A percentile compares a stretch with the other conserved stretches of the same genome.
These are phyloP conservation scores for Termitomyces sp. DNA, from an alignment of 768 basidiomycete species.

Conservation along the genomic window DNA sequence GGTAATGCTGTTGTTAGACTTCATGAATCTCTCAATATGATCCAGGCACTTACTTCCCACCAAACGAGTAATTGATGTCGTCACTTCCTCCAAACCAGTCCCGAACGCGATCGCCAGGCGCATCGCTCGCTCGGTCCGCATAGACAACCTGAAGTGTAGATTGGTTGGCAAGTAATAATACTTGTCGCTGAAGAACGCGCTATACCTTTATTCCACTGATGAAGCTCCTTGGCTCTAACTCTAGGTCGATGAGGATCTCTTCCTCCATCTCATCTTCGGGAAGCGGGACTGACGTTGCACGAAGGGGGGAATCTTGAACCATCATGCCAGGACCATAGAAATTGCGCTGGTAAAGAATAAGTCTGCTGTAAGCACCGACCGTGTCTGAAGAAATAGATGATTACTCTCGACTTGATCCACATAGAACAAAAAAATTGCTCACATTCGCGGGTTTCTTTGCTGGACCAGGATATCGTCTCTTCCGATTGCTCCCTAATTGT, in stretches of 20 bases:
- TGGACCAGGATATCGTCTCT: neutral
- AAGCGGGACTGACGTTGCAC: slow-evolving; percentile 3
- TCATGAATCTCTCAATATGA: neutral
- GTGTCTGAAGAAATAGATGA: neutral
- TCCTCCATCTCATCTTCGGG: neutral
- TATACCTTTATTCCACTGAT: slow-evolving; percentile 4
- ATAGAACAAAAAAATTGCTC: neutral
- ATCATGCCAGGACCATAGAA: slow-evolving; percentile 8
- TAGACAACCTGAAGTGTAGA: slow-evolving; percentile 1
- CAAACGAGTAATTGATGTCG: slow-evolving; percentile 1
- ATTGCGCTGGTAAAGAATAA: slow-evolving; percentile 6
- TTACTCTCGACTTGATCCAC: neutral
- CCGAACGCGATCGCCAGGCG: slow-evolving; percentile 4
- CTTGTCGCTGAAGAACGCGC: neutral
- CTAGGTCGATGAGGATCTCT: slow-evolving; percentile 1
- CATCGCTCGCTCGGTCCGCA: neutral
- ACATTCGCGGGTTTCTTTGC: neutral
- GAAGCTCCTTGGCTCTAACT: neutral
- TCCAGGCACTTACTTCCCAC: neutral
- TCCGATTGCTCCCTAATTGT: neutral
- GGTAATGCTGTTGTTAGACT: neutral
- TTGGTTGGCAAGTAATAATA: neutral
- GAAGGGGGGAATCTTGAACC: neutral
- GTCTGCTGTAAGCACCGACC: slow-evolving; percentile 1
- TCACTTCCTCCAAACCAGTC: slow-evolving; percentile 1